Conservation (phyloP, 176 grass and related monocot species). For the Triticum aestivum region IWGSC_CS_RefSeq_v2.1 NC_057805.1:420007425-420007924, state of each 20-base stretch:
- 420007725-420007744: no score
- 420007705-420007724: not conserved
- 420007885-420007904: not conserved
- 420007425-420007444: no score
- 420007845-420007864: no score
- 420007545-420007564: not conserved
- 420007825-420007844: no score
- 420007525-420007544: not conserved
- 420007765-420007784: no score
- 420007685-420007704: not conserved
- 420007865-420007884: no score
- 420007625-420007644: slow-evolving; percentile 2
- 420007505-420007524: not conserved
- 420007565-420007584: not conserved
- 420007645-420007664: not conserved
- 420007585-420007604: not conserved
- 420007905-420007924: not conserved
- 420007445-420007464: not conserved
- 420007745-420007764: no score
- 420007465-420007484: not conserved
- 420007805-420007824: no score
- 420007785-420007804: no score
- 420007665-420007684: not conserved
- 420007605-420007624: slow-evolving; percentile 13
- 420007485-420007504: not conserved